Evolutionary conservation across 1,284 basidiomycete genomes (phyloP).

Genomic region (Entoloma clypeatum): DNA sequence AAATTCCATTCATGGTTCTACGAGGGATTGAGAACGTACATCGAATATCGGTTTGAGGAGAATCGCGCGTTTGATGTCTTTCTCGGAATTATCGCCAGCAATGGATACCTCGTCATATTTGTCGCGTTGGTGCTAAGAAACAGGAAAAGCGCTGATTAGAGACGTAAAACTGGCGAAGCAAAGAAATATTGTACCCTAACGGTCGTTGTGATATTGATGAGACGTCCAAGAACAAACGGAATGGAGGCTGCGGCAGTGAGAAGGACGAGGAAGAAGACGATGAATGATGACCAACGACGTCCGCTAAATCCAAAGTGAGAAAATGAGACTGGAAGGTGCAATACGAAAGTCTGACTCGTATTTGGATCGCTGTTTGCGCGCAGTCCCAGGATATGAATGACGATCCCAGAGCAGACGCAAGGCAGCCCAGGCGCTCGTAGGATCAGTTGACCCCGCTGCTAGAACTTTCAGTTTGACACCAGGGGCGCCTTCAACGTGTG

Average conservation of each 20-base stretch:
- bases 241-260: constrained; percentile 22
- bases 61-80: constrained; percentile 24
- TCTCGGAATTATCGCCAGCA: constrained; percentile 27
- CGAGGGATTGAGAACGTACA: constrained; percentile 16
- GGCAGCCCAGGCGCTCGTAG: constrained; percentile 26
- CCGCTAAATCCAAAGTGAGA: constrained; percentile 18
- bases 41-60: constrained; percentile 21
- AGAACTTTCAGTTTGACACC: constrained; percentile 35
- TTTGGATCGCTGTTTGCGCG: constrained; percentile 23
- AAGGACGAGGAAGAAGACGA: constrained; percentile 31
- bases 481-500: constrained; percentile 25
- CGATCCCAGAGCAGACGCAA: constrained; percentile 32
- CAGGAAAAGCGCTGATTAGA: not conserved
- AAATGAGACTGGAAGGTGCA: not conserved
- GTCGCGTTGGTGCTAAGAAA: constrained; percentile 28
- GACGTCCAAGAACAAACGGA: constrained; percentile 33
- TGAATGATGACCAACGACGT: constrained; percentile 33
- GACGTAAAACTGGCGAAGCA: not conserved
- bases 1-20: constrained; percentile 3
- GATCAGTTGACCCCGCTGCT: constrained; percentile 27
- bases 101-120: constrained; percentile 31
- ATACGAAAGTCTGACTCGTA: constrained; percentile 33
- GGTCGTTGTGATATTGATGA: constrained; percentile 30
- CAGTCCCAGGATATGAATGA: constrained; percentile 27
- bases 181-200: constrained; percentile 23